phyloP scores from a whole-genome alignment of 140 eudicot species.

The Erigeron philadelphicus region DNA sequence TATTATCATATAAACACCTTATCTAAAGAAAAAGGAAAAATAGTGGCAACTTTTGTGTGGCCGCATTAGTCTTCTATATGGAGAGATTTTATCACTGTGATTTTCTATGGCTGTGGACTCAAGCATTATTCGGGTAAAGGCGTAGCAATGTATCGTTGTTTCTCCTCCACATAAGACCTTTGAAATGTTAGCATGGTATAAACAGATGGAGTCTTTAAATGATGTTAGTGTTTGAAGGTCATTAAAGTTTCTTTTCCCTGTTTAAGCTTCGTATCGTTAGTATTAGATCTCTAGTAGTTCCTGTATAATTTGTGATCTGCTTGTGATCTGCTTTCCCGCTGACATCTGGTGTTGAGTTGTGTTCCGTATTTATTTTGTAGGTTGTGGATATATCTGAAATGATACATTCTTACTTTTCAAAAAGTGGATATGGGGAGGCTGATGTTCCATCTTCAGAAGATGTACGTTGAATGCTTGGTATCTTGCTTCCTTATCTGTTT shows the following conservation, averaged over 20 bases:
- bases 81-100: too few species aligned
- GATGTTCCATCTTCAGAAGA: slow-evolving; percentile 29
- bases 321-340: not conserved
- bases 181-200: too few species aligned
- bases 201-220: too few species aligned
- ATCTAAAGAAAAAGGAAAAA: not conserved
- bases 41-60: too few species aligned
- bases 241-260: too few species aligned
- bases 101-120: too few species aligned
- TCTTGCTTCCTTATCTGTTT: slow-evolving; percentile 5
- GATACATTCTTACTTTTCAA: slow-evolving; percentile 43
- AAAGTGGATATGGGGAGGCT: slow-evolving; percentile 39
- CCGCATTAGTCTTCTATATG: too few species aligned
- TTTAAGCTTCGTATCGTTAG: too few species aligned
- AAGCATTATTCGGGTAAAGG: too few species aligned
- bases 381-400: slow-evolving; percentile 63
- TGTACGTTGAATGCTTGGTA: slow-evolving; percentile 35
- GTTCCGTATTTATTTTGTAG: slow-evolving; percentile 29
- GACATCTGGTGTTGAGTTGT: not conserved
- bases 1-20: not conserved
- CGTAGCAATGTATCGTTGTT: too few species aligned
- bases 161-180: too few species aligned
- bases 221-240: too few species aligned
- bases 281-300: not conserved
- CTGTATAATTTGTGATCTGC: not conserved